Evolutionary conservation across 164 flowering plant species (phyloP), one percentile per base, ranked within the genome.

Genomic region (Echeveria elegans): DNA sequence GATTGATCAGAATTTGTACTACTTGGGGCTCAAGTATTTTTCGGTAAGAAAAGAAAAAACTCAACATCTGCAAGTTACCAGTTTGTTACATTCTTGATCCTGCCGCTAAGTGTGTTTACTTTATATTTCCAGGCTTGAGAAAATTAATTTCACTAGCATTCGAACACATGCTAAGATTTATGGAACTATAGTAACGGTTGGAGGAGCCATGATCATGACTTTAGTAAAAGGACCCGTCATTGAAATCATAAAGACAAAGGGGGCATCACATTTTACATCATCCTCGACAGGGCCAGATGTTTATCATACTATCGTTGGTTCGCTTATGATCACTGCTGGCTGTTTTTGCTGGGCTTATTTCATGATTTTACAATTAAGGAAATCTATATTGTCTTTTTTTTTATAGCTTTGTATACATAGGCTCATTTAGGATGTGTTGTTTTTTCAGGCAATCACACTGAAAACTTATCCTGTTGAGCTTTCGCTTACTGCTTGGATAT

Each of bases 181-280:
- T 0, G 92, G 92, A 19, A 87, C 92, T 1, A 19, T 76, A 18
- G 82, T 83, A 8, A 83, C 92, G 1, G 84, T 87, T 10, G 83
- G 73, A 48, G 92, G 92, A 56, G 89, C 92, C 45, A 87, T 83
- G 92, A 59, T 80, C 56, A 85, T 87, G 86, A 87, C 89, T 31
- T 63, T 85, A 47, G 66, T 81, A 16, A 79, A 72, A 73, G 92
- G 92, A 1, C 89, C 89, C 5, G 64, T 71, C 21, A 12, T 86
- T 11, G 70, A 76, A n/a, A 32, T 83, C 28, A 59, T 78, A 31
- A 71, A 82, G 79, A 72, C 52, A 48, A 77, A 43, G 37, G 67
- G 28, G 26, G 16, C 16, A 34, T 43, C 1, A 16, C 66, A 71
- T 31, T 24, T 18, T 45, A 65, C 29, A 4, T 58, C 61, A 0